Percentiles rank a stretch among this genome's conserved stretches.
These are phyloP conservation scores for Botryotinia globosa DNA, from an alignment of 2,329 filamentous ascomycete species.

Conservation along the genomic window DNA sequence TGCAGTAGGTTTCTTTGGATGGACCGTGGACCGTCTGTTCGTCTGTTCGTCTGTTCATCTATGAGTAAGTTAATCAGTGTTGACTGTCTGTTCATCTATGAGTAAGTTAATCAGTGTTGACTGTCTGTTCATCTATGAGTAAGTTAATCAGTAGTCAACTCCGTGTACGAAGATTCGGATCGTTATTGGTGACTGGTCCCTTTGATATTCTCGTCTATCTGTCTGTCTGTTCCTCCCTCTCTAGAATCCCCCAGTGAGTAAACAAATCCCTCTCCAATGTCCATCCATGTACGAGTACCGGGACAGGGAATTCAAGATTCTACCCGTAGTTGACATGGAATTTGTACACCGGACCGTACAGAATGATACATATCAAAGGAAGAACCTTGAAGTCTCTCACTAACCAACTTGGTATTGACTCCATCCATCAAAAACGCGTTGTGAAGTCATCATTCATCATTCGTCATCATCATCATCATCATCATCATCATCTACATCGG, in stretches of 20 bases:
- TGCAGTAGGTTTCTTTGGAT: not conserved
- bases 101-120: too few species aligned
- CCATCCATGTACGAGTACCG: not conserved
- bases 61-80: not conserved
- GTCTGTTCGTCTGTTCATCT: not conserved
- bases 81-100: too few species aligned
- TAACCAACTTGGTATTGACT: not conserved
- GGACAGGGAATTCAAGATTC: too few species aligned
- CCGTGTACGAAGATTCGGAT: not conserved
- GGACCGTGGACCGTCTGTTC: not conserved
- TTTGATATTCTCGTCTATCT: not conserved
- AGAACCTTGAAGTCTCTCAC: not conserved
- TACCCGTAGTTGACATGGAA: not conserved
- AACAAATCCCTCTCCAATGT: not conserved
- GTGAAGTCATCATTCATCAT: conserved; percentile 1
- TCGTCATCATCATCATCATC: not conserved
- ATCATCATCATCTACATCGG: not conserved
- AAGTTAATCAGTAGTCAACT: not conserved
- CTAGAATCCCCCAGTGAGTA: not conserved
- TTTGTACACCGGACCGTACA: not conserved
- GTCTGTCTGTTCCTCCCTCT: not conserved
- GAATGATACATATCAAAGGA: not conserved
- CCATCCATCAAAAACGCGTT: not conserved
- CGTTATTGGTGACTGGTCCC: not conserved
- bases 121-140: too few species aligned